phyloP scores from a whole-genome alignment of 2,329 filamentous ascomycete genomes.

The Neofusicoccum umdonicola region DNA sequence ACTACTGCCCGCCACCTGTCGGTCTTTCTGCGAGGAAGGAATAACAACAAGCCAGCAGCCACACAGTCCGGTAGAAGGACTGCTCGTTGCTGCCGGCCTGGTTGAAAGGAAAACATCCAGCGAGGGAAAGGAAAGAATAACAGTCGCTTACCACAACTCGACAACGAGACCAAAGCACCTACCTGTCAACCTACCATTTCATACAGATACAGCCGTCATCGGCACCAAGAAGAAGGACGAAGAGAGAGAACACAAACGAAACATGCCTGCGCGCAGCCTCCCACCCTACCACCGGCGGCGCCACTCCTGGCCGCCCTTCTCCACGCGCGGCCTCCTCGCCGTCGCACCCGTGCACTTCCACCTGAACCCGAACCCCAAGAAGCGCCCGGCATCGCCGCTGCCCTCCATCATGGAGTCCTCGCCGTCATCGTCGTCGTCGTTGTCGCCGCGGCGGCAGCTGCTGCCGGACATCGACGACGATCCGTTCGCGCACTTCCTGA shows the following conservation, averaged over 20 bases:
- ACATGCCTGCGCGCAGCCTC: background rate
- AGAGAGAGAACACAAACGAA: background rate
- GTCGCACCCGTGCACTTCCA: conserved; percentile 16
- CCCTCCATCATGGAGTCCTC: background rate
- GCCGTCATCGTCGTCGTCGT: background rate
- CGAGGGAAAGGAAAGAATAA: background rate
- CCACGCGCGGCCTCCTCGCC: conserved; percentile 9
- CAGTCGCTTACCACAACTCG: background rate
- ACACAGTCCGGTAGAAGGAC: background rate
- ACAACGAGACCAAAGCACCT: background rate
- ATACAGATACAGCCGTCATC: background rate
- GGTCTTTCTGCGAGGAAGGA: background rate
- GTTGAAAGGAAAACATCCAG: background rate
- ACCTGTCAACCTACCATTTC: background rate
- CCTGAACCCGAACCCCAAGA: conserved; percentile 5
- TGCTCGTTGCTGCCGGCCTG: background rate
- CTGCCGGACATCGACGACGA: conserved; percentile 44
- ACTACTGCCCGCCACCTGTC: background rate
- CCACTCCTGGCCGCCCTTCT: conserved; percentile 15
- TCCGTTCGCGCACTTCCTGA: conserved; percentile 44
- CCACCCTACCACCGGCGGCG: background rate
- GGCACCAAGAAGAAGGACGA: background rate
- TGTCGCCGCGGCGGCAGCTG: background rate
- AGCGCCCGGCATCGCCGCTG: background rate
- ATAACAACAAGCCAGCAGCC: background rate